Evolutionary conservation across 2,329 filamentous ascomycete species (phyloP).

Genomic region (Ophiocordyceps camponoti-leonardi): DNA sequence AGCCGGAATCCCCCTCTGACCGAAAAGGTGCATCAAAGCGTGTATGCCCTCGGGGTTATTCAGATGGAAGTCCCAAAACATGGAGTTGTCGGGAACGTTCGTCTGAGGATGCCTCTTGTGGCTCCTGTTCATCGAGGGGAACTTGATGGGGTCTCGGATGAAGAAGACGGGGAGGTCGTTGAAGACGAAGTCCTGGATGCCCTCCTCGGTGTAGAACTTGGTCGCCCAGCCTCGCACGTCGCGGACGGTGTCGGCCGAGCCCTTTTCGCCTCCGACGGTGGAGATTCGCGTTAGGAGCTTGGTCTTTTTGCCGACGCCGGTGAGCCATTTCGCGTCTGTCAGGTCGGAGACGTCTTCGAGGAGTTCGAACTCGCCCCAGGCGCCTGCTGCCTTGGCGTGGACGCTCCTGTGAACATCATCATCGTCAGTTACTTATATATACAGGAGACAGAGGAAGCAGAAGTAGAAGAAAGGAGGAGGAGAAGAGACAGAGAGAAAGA

Average conservation of each 20-base stretch:
- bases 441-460: no score
- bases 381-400: slow-evolving; percentile 13
- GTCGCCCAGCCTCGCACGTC: slow-evolving; percentile 47
- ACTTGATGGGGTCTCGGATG: slow-evolving; percentile 28
- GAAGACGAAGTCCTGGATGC: slow-evolving; percentile 12
- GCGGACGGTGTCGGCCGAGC: slow-evolving; percentile 46
- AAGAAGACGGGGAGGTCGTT: slow-evolving; percentile 33
- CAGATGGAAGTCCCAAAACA: slow-evolving; percentile 15
- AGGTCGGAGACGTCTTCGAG: slow-evolving; percentile 36
- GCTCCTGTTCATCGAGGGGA: slow-evolving; percentile 25
- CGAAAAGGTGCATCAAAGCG: slow-evolving; percentile 32
- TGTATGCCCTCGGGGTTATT: slow-evolving; percentile 31
- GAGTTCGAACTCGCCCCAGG: slow-evolving; percentile 36
- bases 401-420: slow-evolving; percentile 1
- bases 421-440: no score
- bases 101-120: slow-evolving; percentile 26
- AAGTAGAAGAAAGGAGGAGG: no score
- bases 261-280: slow-evolving; percentile 47
- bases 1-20: slow-evolving; percentile 27
- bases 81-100: slow-evolving; percentile 24
- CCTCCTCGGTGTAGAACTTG: slow-evolving; percentile 12
- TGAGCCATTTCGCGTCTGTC: slow-evolving; percentile 32
- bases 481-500: neutral
- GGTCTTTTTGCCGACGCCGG: slow-evolving; percentile 22
- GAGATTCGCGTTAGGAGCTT: slow-evolving; percentile 16